Evolutionary conservation across 2,329 filamentous ascomycete genomes (phyloP).

Genomic region (Chaetomium sp.): DNA sequence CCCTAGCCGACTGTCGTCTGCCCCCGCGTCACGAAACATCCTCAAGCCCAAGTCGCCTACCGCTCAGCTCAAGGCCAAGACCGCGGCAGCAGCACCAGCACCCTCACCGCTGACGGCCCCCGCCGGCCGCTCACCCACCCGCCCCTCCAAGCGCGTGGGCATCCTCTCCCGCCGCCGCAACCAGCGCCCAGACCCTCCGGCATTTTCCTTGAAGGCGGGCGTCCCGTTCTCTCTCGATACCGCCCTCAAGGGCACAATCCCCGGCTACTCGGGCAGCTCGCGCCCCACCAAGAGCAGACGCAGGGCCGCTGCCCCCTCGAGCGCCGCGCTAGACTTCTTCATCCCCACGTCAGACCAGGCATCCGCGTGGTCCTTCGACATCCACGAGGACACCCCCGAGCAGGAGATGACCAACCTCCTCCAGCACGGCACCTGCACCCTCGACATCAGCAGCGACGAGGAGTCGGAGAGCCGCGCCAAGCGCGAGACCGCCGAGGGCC

Average conservation of each 20-base stretch:
- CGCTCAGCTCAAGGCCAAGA: constrained; percentile 48
- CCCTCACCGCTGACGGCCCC: constrained; percentile 65
- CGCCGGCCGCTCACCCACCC: constrained; percentile 78
- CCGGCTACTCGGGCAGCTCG: constrained; percentile 55
- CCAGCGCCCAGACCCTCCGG: constrained; percentile 70
- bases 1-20: constrained; percentile 36
- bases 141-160: constrained; percentile 65
- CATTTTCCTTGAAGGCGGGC: constrained; percentile 53
- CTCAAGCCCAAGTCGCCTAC: constrained; percentile 58
- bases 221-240: constrained; percentile 83
- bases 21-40: constrained; percentile 49
- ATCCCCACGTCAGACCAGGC: constrained; percentile 53
- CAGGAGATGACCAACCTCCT: constrained; percentile 91
- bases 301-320: constrained; percentile 16
- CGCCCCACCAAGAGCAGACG: constrained; percentile 32
- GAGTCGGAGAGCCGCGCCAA: constrained; percentile 62
- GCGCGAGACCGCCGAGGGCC: constrained; percentile 58
- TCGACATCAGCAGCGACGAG: constrained; percentile 91
- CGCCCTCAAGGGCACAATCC: constrained; percentile 75
- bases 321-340: constrained; percentile 39
- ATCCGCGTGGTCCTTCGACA: constrained; percentile 85
- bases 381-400: constrained; percentile 88
- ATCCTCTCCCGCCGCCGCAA: constrained; percentile 68
- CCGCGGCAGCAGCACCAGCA: constrained; percentile 41
- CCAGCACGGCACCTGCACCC: constrained; percentile 81